Evolutionary conservation across 352 stramenopile genomes (phyloP).

Genomic region (Pythium dissotocum): DNA sequence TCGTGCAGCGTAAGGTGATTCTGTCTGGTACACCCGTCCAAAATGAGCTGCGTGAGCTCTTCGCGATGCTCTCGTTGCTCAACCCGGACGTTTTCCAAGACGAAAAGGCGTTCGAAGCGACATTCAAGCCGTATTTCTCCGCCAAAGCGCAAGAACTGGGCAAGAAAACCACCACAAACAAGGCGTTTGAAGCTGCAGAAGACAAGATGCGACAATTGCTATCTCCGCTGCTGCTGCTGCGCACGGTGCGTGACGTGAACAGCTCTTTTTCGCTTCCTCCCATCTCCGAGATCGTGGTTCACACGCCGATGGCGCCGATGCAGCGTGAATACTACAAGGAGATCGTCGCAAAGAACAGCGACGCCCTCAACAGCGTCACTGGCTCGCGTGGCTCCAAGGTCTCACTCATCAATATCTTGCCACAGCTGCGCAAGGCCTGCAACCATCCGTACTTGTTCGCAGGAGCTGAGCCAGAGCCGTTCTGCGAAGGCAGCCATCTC

Average conservation of each 20-base stretch:
- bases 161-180: neutral
- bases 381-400: slow-evolving; percentile 35
- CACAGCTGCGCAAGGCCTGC: slow-evolving; percentile 88
- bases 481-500: slow-evolving; percentile 68
- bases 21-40: slow-evolving; percentile 89
- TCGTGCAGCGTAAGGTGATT: slow-evolving; percentile 51
- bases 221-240: slow-evolving; percentile 58
- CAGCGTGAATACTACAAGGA: slow-evolving; percentile 83
- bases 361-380: slow-evolving; percentile 44
- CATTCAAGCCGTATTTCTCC: slow-evolving; percentile 66
- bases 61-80: slow-evolving; percentile 70
- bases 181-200: slow-evolving; percentile 33
- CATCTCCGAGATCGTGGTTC: slow-evolving; percentile 76
- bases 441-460: slow-evolving; percentile 94
- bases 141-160: slow-evolving; percentile 58
- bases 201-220: slow-evolving; percentile 61
- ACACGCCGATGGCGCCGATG: slow-evolving; percentile 77
- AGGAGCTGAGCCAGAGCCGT: slow-evolving; percentile 70
- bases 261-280: slow-evolving; percentile 66
- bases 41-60: slow-evolving; percentile 85
- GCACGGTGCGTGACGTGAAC: slow-evolving; percentile 71
- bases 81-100: slow-evolving; percentile 87
- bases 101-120: slow-evolving; percentile 46
- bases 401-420: slow-evolving; percentile 97
- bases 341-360: slow-evolving; percentile 65